These are phyloP conservation scores for Fennellomyces sp. DNA, from an alignment of 371 early-diverging fungal genomes.

Conservation along the genomic window DNA sequence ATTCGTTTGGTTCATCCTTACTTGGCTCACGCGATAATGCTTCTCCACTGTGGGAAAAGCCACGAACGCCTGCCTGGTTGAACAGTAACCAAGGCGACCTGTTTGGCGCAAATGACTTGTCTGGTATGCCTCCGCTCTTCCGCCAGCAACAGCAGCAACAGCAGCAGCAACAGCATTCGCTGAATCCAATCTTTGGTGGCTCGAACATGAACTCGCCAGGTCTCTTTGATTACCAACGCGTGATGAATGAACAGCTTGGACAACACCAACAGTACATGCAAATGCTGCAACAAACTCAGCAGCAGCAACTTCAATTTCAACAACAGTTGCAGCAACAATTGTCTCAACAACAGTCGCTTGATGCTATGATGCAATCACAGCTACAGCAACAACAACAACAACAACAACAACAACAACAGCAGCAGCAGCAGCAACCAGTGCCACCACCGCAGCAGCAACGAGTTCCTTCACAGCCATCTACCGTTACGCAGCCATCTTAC, in stretches of 20 bases:
- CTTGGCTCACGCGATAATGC: constrained; percentile 27
- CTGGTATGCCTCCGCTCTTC: constrained; percentile 21
- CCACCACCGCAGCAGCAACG: constrained; percentile 12
- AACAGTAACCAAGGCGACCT: constrained; percentile 30
- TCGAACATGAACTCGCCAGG: constrained; percentile 24
- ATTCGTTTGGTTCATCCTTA: constrained; percentile 26
- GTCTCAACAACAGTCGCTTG: constrained; percentile 49
- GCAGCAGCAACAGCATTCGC: constrained; percentile 20
- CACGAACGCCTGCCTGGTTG: constrained; percentile 35
- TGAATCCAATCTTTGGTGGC: constrained; percentile 37
- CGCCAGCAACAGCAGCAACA: constrained; percentile 29
- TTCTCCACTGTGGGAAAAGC: constrained; percentile 32
- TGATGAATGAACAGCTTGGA: constrained; percentile 28
- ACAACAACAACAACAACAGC: constrained; percentile 29
- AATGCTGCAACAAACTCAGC: constrained; percentile 55
- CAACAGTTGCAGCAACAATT: constrained; percentile 50
- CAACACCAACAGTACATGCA: constrained; percentile 55
- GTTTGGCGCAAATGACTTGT: constrained; percentile 24
- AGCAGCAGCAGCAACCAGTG: constrained; percentile 21
- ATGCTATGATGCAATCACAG: constrained; percentile 17
- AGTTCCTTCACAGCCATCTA: neutral
- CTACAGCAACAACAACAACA: constrained; percentile 31
- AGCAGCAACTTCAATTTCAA: constrained; percentile 53
- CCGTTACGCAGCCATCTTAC: constrained; percentile 3
- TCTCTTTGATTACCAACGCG: constrained; percentile 42